Evolutionary conservation across 2,329 filamentous ascomycete genomes (phyloP).

Genomic region (Gnomoniopsis sp.): DNA sequence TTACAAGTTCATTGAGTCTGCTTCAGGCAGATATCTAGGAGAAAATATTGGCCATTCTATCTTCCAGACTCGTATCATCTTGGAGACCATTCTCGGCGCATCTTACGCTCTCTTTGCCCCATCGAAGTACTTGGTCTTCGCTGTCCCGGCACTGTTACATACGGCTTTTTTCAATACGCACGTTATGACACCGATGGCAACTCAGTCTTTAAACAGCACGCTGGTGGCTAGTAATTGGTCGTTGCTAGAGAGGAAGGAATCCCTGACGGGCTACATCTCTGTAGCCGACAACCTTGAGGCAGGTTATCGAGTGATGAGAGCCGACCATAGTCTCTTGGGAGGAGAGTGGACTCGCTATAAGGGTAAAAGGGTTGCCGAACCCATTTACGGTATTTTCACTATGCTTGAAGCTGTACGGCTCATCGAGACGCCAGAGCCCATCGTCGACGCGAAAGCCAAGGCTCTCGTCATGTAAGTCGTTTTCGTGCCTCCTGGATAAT

Average conservation of each 20-base stretch:
- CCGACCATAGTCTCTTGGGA: constrained; percentile 90
- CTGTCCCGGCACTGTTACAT: constrained; percentile 70
- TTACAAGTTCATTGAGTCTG: constrained; percentile 51
- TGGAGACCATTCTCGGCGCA: constrained; percentile 65
- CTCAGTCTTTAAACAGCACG: constrained; percentile 61
- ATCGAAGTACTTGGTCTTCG: constrained; percentile 63
- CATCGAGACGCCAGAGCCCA: constrained; percentile 55
- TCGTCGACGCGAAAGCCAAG: constrained; percentile 63
- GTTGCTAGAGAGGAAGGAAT: constrained; percentile 79
- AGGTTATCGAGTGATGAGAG: constrained; percentile 79
- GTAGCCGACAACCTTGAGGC: constrained; percentile 72
- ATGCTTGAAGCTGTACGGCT: constrained; percentile 91
- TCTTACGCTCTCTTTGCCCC: constrained; percentile 65
- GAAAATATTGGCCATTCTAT: constrained; percentile 58
- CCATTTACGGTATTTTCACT: constrained; percentile 93
- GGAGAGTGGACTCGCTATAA: constrained; percentile 74
- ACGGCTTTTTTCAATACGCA: constrained; percentile 72
- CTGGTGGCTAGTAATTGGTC: constrained; percentile 66
- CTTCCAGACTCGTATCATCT: constrained; percentile 65
- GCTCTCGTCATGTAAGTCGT: constrained; percentile 77
- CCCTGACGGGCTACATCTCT: constrained; percentile 86
- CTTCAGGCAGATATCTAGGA: constrained; percentile 38
- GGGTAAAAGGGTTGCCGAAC: constrained; percentile 65
- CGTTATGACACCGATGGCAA: constrained; percentile 58
- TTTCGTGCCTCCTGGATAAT: background rate